Conservation (phyloP, 495 filamentous ascomycete genomes). For the Viridothelium virens region DNA sequence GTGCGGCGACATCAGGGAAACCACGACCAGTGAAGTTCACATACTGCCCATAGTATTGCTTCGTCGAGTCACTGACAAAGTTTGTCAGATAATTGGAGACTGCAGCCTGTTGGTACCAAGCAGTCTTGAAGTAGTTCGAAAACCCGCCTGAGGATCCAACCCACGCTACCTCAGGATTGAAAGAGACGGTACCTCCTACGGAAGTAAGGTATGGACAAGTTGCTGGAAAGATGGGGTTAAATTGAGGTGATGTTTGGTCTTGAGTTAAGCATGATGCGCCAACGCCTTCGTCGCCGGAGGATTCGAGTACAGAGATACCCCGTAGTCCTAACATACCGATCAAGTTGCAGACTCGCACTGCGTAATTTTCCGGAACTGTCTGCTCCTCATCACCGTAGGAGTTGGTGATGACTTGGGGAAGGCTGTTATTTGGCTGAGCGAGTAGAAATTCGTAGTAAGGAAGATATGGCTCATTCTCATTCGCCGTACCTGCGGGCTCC, state of each 20-base stretch:
- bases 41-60: slow-evolving; percentile 33
- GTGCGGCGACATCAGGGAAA: slow-evolving; percentile 36
- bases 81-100: slow-evolving; percentile 30
- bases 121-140: slow-evolving; percentile 33
- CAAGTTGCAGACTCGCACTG: slow-evolving; percentile 29
- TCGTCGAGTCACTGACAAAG: slow-evolving; percentile 29
- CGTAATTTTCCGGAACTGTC: slow-evolving; percentile 32
- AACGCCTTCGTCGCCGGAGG: slow-evolving; percentile 33
- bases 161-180: slow-evolving; percentile 16
- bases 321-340: slow-evolving; percentile 34
- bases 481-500: slow-evolving; percentile 43
- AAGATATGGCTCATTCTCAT: slow-evolving; percentile 41
- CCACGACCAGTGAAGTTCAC: slow-evolving; percentile 32
- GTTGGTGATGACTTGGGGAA: slow-evolving; percentile 35
- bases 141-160: slow-evolving; percentile 33
- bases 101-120: slow-evolving; percentile 30
- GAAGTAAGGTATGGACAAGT: slow-evolving; percentile 46
- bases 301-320: slow-evolving; percentile 34
- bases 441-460: slow-evolving; percentile 32
- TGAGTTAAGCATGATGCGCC: slow-evolving; percentile 43
- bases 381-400: slow-evolving; percentile 39
- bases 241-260: slow-evolving; percentile 45
- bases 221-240: slow-evolving; percentile 42
- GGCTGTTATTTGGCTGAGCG: slow-evolving; percentile 29
- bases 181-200: slow-evolving; percentile 39